phyloP scores from a whole-genome alignment of 345 rosid species.

The Physaria fendleri region DNA sequence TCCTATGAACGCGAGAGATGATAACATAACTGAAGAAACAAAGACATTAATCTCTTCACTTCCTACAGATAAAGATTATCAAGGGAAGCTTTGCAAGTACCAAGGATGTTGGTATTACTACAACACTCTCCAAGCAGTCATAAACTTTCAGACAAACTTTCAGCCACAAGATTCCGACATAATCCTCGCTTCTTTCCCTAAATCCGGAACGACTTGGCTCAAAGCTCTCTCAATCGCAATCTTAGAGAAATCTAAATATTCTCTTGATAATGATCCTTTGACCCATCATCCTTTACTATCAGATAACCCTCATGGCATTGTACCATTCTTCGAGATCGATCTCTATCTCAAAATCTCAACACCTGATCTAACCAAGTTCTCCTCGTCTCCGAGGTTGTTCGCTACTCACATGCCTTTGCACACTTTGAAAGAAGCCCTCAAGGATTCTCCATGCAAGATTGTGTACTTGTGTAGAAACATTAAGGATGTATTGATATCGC shows the following conservation, averaged over 20 bases:
- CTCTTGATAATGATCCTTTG: not conserved
- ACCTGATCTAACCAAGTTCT: slow-evolving; percentile 20
- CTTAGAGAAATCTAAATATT: not conserved
- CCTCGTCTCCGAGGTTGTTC: slow-evolving; percentile 36
- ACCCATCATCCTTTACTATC: slow-evolving; percentile 38
- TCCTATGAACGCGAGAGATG: slow-evolving; percentile 29
- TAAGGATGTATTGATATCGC: slow-evolving; percentile 46
- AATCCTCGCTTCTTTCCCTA: slow-evolving; percentile 10
- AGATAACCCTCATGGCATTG: slow-evolving; percentile 43
- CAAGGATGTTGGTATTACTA: slow-evolving; percentile 35
- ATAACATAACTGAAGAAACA: slow-evolving; percentile 23
- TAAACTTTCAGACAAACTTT: slow-evolving; percentile 33
- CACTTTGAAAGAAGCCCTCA: slow-evolving; percentile 32
- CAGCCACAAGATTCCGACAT: slow-evolving; percentile 25
- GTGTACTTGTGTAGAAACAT: slow-evolving; percentile 52
- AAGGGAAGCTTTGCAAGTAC: slow-evolving; percentile 31
- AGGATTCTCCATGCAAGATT: slow-evolving; percentile 37
- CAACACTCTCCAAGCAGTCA: slow-evolving; percentile 33
- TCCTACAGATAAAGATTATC: slow-evolving; percentile 26
- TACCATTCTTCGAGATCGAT: slow-evolving; percentile 41
- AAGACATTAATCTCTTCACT: slow-evolving; percentile 28
- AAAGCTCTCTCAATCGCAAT: slow-evolving; percentile 26
- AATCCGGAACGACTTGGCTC: slow-evolving; percentile 33
- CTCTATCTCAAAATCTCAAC: not conserved
- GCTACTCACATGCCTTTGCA: slow-evolving; percentile 40